Evolutionary conservation across 2,329 filamentous ascomycete species (phyloP).

Genomic region (Stemphylium beticola): DNA sequence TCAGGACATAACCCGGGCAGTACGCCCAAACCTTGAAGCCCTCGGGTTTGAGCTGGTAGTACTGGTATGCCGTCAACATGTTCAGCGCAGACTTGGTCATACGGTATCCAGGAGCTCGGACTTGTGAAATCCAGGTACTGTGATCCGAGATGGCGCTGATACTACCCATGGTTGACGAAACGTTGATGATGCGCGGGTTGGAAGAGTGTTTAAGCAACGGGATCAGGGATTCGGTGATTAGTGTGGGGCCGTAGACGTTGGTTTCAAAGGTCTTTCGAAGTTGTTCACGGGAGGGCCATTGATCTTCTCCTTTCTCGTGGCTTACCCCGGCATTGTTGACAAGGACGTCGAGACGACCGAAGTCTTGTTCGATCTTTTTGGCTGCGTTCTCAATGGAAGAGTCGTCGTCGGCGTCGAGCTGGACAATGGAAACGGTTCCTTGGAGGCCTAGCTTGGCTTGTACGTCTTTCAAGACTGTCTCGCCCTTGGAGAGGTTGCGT

Average conservation of each 20-base stretch:
- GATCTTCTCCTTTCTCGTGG: slow-evolving; percentile 4
- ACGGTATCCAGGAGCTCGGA: slow-evolving; percentile 32
- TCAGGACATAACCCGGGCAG: slow-evolving; percentile 42
- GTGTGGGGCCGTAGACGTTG: slow-evolving; percentile 46
- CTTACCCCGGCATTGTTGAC: slow-evolving; percentile 81
- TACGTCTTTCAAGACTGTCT: slow-evolving; percentile 38
- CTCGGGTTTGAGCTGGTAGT: slow-evolving; percentile 48
- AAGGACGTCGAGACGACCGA: slow-evolving; percentile 71
- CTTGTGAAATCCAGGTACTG: neutral
- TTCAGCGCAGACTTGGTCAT: slow-evolving; percentile 47
- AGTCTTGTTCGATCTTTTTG: slow-evolving; percentile 38
- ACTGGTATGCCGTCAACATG: slow-evolving; percentile 42
- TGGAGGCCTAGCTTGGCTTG: slow-evolving; percentile 31
- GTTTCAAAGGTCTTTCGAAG: slow-evolving; percentile 42
- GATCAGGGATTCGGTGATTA: slow-evolving; percentile 41
- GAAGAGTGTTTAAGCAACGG: slow-evolving; percentile 45
- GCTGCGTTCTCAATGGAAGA: slow-evolving; percentile 43
- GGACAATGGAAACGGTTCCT: slow-evolving; percentile 40
- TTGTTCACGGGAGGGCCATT: slow-evolving; percentile 21
- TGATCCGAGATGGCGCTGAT: slow-evolving; percentile 30
- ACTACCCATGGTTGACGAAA: slow-evolving; percentile 45
- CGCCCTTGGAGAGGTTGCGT: slow-evolving; percentile 41
- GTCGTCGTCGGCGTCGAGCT: slow-evolving; percentile 47
- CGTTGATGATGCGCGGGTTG: slow-evolving; percentile 44
- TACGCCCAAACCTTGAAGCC: slow-evolving; percentile 39